phyloP scores from a whole-genome alignment of 768 basidiomycete genomes.

The Chalciporus piperatus region DNA sequence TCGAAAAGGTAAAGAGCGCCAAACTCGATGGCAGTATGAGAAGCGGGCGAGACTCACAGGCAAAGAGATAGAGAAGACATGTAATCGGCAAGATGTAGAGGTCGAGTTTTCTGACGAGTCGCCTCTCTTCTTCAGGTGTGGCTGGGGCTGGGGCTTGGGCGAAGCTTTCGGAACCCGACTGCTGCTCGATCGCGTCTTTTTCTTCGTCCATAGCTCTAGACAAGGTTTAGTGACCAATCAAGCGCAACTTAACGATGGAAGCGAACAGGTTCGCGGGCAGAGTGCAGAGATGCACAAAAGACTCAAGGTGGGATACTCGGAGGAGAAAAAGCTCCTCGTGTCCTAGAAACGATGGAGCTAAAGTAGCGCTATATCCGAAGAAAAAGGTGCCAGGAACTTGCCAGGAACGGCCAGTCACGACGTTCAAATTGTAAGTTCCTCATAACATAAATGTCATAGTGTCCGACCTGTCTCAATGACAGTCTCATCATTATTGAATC shows the following conservation, averaged over 20 bases:
- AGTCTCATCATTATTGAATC: too few relatives aligned
- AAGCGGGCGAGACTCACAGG: slow-evolving; percentile 47
- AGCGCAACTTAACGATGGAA: neutral
- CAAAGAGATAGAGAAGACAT: slow-evolving; percentile 71
- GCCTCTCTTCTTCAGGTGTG: slow-evolving; percentile 33
- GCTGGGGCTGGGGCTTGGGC: slow-evolving; percentile 15
- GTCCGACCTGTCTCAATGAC: too few relatives aligned
- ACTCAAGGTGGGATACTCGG: too few relatives aligned
- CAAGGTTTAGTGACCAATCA: too few relatives aligned
- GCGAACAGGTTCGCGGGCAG: neutral
- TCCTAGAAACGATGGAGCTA: too few relatives aligned
- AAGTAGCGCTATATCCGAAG: too few relatives aligned
- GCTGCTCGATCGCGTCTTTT: slow-evolving; percentile 5
- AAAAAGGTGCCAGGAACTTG: too few relatives aligned
- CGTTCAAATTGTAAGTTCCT: too few relatives aligned
- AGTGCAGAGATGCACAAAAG: neutral
- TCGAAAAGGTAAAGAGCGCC: neutral
- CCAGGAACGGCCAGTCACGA: too few relatives aligned
- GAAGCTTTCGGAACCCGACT: neutral
- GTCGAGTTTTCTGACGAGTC: slow-evolving; percentile 38
- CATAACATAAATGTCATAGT: too few relatives aligned
- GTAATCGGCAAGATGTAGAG: slow-evolving; percentile 45
- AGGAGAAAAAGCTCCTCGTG: neutral
- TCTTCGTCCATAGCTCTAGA: slow-evolving; percentile 15
- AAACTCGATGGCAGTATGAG: neutral